Percentiles rank a stretch among this genome's conserved stretches.
phyloP scores from a whole-genome alignment of 495 filamentous ascomycete genomes.

The Penicillium odoratum region DNA sequence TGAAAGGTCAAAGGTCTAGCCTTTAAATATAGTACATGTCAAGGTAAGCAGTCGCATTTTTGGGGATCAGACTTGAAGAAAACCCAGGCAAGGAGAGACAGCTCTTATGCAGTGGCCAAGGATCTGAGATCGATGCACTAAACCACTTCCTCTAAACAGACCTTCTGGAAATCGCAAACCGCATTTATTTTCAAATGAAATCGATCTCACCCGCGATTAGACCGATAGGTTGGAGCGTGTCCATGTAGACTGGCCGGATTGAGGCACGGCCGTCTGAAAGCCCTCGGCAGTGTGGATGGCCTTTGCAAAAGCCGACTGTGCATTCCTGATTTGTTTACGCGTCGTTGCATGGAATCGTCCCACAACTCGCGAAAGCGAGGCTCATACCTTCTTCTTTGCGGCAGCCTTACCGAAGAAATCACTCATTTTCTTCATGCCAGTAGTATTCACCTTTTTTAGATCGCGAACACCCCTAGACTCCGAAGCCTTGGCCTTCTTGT shows the following conservation, averaged over 20 bases:
- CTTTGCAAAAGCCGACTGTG: background rate
- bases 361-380: background rate
- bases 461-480: slow-evolving; percentile 74
- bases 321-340: background rate
- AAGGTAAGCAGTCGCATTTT: background rate
- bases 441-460: slow-evolving; percentile 83
- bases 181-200: background rate
- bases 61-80: background rate
- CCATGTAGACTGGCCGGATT: background rate
- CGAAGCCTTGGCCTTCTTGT: slow-evolving; percentile 68
- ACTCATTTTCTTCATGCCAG: slow-evolving; percentile 96
- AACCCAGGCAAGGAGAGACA: background rate
- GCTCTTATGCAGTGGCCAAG: background rate
- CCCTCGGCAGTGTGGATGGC: background rate
- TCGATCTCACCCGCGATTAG: background rate
- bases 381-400: slow-evolving; percentile 39
- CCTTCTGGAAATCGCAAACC: background rate
- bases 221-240: background rate
- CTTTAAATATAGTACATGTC: background rate
- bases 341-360: background rate
- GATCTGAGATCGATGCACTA: background rate
- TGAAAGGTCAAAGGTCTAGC: background rate
- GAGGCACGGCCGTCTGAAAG: background rate
- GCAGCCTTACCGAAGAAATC: slow-evolving; percentile 81
- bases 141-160: background rate